These are phyloP conservation scores for Cardiospermum halicacabum DNA, from an alignment of 345 rosid genomes.

Conservation along the genomic window DNA sequence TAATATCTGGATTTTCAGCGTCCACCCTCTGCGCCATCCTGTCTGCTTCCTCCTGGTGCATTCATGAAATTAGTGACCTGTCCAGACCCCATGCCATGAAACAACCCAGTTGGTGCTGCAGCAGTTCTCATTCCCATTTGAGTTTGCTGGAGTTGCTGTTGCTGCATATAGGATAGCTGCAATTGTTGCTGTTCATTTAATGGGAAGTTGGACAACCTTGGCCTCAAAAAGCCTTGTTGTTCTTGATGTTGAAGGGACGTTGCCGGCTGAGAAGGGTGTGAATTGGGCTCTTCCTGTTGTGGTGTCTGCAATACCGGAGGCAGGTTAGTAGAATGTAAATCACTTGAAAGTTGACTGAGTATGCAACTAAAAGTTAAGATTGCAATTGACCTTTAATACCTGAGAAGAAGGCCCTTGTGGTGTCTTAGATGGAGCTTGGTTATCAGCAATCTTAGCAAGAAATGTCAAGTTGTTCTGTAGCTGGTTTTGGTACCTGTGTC, in stretches of 20 bases:
- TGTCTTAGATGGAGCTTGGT: conserved; percentile 28
- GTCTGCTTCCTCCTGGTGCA: conserved; percentile 6
- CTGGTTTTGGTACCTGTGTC: conserved; percentile 32
- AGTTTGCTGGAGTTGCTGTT: conserved; percentile 22
- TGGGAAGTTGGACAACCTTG: conserved; percentile 18
- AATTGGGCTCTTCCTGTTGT: conserved; percentile 25
- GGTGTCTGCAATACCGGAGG: conserved; percentile 7
- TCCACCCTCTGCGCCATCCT: conserved; percentile 3
- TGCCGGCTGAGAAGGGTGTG: conserved; percentile 24
- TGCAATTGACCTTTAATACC: conserved; percentile 5
- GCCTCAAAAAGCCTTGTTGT: conserved; percentile 6
- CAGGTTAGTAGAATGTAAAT: background rate
- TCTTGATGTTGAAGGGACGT: conserved; percentile 31
- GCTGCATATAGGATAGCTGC: conserved; percentile 16
- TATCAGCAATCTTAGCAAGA: conserved; percentile 37
- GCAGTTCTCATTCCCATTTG: conserved; percentile 21
- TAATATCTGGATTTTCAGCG: background rate
- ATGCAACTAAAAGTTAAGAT: background rate
- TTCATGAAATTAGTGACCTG: conserved; percentile 6
- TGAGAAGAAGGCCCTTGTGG: conserved; percentile 20
- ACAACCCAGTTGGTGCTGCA: conserved; percentile 1
- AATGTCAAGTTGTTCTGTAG: conserved; percentile 36
- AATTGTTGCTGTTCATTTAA: conserved; percentile 21
- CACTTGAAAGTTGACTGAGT: background rate
- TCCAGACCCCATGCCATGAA: conserved; percentile 17